A percentile compares a stretch with the other conserved stretches of the same genome.
Evolutionary conservation across 2,329 filamentous ascomycete genomes (phyloP).

Genomic region (Phialophora expanda): DNA sequence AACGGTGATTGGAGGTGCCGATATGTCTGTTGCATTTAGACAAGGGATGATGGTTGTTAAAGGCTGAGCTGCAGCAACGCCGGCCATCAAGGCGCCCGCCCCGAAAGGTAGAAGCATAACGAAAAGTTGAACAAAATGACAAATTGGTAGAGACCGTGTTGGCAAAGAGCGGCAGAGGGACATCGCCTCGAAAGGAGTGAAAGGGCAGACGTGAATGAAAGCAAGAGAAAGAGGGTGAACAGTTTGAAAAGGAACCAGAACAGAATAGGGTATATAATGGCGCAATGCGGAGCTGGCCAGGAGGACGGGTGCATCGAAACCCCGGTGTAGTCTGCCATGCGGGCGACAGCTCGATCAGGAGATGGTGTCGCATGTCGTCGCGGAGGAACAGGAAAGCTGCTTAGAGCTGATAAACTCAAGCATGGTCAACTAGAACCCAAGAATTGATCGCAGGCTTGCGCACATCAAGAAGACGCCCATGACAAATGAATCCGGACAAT

Average conservation of each 20-base stretch:
- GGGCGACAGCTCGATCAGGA: background rate
- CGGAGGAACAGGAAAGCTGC: background rate
- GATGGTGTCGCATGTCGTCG: background rate
- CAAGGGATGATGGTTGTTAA: constrained; percentile 32
- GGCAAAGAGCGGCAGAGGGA: constrained; percentile 26
- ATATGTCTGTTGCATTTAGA: constrained; percentile 18
- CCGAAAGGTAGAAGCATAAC: constrained; percentile 29
- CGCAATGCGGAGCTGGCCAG: background rate
- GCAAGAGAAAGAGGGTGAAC: background rate
- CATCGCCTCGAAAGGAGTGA: constrained; percentile 16
- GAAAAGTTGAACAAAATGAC: constrained; percentile 26
- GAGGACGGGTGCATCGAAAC: background rate
- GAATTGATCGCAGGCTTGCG: background rate
- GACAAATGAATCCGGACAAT: background rate
- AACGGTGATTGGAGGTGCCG: constrained; percentile 27
- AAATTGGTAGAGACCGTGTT: constrained; percentile 22
- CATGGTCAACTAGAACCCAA: background rate
- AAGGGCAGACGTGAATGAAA: background rate
- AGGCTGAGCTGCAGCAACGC: constrained; percentile 28
- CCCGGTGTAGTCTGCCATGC: background rate
- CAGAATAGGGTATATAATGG: background rate
- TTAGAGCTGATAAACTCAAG: background rate
- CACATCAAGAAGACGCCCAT: background rate
- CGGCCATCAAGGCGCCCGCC: constrained; percentile 27
- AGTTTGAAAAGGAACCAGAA: background rate